Base-by-base conservation (phyloP, 805 yeast species). In the Alloascoidea africana region DNA sequence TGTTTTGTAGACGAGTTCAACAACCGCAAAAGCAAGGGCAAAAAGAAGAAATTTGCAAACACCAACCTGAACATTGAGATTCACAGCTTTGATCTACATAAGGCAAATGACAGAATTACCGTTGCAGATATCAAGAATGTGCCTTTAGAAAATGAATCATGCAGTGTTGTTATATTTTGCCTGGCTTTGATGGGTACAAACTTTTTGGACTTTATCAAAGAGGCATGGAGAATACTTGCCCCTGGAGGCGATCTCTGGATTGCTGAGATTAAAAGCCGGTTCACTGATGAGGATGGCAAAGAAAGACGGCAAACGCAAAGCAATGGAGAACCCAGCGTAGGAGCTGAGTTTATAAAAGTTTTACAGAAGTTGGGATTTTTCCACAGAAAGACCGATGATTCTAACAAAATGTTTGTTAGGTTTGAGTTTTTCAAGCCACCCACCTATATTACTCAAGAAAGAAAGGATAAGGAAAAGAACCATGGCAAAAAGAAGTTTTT, bases 201-300 rank as follows among this genome's bases (percentile, higher is more conserved):
- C 53, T 86, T 89, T 53, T 61, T 87, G 42, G 97, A 91, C 53
- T 91, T 91, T 52, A 73, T 91, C 38, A 66, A 76, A 41, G 99
- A 91, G 54, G 97, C 96, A 0, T 68, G 81, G 51, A 67, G 99
- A 50, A 65, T 91, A 14, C 62, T 91, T 38, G 77, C 85, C 5
- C 95, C 95, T 33, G 68, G 85, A 42, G 97, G 99, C 17, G 95
- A 89, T 54, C 60, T 91, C 35, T 91, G 98, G 98, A 85, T 91
- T 35, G 91, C 97, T 2, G 99, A 91, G 54, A 91, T 91, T 59
- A 89, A 89, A 58, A 84, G 96, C 1, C 66, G 99, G 51, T 83
- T 91, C 49, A 62, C 72, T 4, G 95, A 86, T 49, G 73, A 41
- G 15, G 55, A 57, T 23, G 55, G 54, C 11, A 23, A 23, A 6